Conservation (phyloP, 768 basidiomycete species). For the Boletellus sp. region DNA sequence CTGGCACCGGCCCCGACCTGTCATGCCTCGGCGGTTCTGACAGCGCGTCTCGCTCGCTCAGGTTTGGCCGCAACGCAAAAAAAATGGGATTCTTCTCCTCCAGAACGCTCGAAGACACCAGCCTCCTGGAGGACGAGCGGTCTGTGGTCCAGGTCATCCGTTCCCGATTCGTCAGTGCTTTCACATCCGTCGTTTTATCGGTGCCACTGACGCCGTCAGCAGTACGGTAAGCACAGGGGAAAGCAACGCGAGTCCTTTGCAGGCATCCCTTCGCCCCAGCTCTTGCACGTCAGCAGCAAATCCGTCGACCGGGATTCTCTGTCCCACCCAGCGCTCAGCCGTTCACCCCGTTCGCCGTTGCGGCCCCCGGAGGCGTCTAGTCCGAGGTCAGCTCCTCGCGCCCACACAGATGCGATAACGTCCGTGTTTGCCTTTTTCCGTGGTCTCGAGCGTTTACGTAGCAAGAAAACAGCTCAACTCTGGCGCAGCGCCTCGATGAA, state of each 20-base stretch:
- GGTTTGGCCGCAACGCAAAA: neutral
- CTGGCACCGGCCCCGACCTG: constrained; percentile 22
- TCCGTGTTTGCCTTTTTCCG: constrained; percentile 32
- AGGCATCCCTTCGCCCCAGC: constrained; percentile 32
- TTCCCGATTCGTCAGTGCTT: constrained; percentile 53
- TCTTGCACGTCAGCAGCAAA: constrained; percentile 22
- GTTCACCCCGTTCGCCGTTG: constrained; percentile 21
- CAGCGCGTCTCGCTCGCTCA: neutral
- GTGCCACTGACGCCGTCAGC: constrained; percentile 9
- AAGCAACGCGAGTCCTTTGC: constrained; percentile 47
- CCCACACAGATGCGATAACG: constrained; percentile 52
- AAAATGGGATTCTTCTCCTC: constrained; percentile 35
- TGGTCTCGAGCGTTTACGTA: constrained; percentile 9
- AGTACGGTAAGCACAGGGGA: constrained; percentile 59
- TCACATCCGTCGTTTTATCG: constrained; percentile 15
- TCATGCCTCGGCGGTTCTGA: constrained; percentile 7
- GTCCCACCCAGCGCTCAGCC: constrained; percentile 11
- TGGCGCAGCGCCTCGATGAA: constrained; percentile 80
- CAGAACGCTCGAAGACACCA: constrained; percentile 15
- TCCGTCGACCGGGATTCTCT: constrained; percentile 19
- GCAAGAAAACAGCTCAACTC: constrained; percentile 49
- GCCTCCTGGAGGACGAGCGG: constrained; percentile 32
- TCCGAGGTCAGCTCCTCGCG: constrained; percentile 24
- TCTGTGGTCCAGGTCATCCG: constrained; percentile 56
- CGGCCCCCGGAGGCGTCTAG: constrained; percentile 21